A percentile compares a stretch with the other conserved stretches of the same genome.
These are phyloP conservation scores for Beauveria bassiana DNA, from an alignment of 2,329 filamentous ascomycete species.

Conservation along the genomic window DNA sequence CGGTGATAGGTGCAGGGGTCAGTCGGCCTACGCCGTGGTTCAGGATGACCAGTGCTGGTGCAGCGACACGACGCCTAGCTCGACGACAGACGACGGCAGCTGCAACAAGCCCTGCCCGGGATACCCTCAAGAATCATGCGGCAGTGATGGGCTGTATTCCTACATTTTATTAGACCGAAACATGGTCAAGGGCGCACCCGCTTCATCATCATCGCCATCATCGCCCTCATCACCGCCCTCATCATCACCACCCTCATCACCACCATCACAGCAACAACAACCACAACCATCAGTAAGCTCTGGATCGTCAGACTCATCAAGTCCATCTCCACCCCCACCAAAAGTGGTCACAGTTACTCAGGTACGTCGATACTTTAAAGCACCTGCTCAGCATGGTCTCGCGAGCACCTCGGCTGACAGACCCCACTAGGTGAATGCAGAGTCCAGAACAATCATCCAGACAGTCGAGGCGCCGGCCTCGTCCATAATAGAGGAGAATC, in stretches of 20 bases:
- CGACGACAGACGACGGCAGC: not conserved
- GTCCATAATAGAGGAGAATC: not conserved
- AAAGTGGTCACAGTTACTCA: not conserved
- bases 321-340: not conserved
- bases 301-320: not conserved
- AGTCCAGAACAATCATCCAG: not conserved
- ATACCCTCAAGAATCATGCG: not conserved
- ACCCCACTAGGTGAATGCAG: too few species aligned
- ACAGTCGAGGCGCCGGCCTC: not conserved
- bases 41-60: slow-evolving; percentile 5
- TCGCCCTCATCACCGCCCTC: too few species aligned
- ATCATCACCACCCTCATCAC: not conserved
- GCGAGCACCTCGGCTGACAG: too few species aligned
- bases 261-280: not conserved
- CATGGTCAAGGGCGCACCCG: not conserved
- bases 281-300: not conserved
- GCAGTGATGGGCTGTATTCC: not conserved
- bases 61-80: not conserved
- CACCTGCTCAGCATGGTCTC: too few species aligned
- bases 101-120: slow-evolving; percentile 2
- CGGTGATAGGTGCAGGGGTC: not conserved
- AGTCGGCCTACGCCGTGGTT: not conserved
- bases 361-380: not conserved
- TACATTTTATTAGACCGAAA: slow-evolving; percentile 1
- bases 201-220: not conserved